Evolutionary conservation across 2,329 filamentous ascomycete genomes (phyloP).

Genomic region (Monilinia laxa): DNA sequence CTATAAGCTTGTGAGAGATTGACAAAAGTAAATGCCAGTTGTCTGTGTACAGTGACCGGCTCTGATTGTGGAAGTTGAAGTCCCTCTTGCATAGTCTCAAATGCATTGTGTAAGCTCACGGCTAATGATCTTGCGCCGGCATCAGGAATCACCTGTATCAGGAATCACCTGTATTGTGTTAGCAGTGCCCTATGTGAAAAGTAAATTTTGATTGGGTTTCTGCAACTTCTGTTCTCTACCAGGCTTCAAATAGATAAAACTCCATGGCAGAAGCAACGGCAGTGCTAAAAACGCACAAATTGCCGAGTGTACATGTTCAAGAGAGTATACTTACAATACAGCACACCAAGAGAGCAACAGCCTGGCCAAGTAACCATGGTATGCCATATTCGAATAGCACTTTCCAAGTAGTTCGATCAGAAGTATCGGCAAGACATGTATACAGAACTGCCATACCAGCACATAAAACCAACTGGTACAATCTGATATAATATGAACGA

Average conservation of each 20-base stretch:
- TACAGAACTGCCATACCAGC: conserved; percentile 57
- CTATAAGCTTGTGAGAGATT: conserved; percentile 56
- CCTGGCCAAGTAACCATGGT: conserved; percentile 57
- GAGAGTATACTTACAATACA: conserved; percentile 32
- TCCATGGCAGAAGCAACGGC: neutral
- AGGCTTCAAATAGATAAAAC: neutral
- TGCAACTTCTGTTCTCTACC: too few species aligned
- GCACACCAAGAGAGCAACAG: conserved; percentile 51
- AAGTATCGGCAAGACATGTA: conserved; percentile 52
- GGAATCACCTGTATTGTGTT: conserved; percentile 45
- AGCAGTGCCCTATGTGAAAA: neutral
- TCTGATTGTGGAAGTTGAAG: conserved; percentile 44
- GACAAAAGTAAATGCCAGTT: conserved; percentile 53
- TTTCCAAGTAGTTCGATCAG: conserved; percentile 47
- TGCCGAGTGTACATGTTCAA: neutral
- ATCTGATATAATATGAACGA: conserved; percentile 55
- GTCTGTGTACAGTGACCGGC: conserved; percentile 43
- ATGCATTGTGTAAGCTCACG: conserved; percentile 48
- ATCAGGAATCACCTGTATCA: conserved; percentile 50
- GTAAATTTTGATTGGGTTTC: neutral
- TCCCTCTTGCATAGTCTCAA: conserved; percentile 47
- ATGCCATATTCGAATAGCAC: conserved; percentile 54
- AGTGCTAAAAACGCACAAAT: neutral
- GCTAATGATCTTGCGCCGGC: conserved; percentile 55
- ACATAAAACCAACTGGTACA: conserved; percentile 55